Conservation (phyloP, 2,329 filamentous ascomycete species). For the Fusarium coffeatum region DNA sequence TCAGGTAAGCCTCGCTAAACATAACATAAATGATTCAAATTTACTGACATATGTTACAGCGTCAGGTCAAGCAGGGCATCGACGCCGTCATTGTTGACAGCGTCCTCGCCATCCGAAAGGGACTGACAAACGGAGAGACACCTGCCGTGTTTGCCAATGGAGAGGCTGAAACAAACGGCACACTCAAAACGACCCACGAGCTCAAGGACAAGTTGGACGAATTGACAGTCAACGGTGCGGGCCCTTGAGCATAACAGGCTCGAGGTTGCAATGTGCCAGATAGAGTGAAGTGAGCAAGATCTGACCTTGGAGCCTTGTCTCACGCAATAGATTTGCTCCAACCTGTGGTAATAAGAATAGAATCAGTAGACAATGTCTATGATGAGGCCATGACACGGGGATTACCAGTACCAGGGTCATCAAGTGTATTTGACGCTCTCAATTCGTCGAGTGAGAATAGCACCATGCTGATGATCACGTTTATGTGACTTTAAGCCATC, state of each 20-base stretch:
- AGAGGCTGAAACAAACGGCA: slow-evolving; percentile 27
- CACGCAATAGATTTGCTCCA: slow-evolving; percentile 15
- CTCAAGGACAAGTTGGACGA: slow-evolving; percentile 41
- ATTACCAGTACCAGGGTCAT: not conserved
- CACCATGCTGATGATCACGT: not conserved
- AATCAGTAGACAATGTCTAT: not conserved
- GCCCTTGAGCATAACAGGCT: slow-evolving; percentile 23
- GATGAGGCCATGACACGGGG: slow-evolving; percentile 3
- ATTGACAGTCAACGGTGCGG: slow-evolving; percentile 38
- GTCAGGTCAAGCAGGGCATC: slow-evolving; percentile 94
- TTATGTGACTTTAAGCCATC: slow-evolving; percentile 2
- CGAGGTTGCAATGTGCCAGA: slow-evolving; percentile 4
- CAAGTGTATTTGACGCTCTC: not conserved
- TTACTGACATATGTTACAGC: slow-evolving; percentile 57
- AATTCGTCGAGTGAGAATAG: slow-evolving; percentile 1
- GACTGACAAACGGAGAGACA: slow-evolving; percentile 68
- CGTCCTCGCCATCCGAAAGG: slow-evolving; percentile 91
- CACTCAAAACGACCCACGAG: slow-evolving; percentile 23
- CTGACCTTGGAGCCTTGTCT: slow-evolving; percentile 12
- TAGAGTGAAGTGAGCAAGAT: slow-evolving; percentile 14
- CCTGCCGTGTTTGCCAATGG: slow-evolving; percentile 27
- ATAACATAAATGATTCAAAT: not conserved
- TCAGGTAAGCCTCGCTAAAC: slow-evolving; percentile 68
- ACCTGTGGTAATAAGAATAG: slow-evolving; percentile 8
- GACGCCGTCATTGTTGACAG: slow-evolving; percentile 98